Conservation (phyloP, 257 asterid species). For the Haberlea rhodopensis region DNA sequence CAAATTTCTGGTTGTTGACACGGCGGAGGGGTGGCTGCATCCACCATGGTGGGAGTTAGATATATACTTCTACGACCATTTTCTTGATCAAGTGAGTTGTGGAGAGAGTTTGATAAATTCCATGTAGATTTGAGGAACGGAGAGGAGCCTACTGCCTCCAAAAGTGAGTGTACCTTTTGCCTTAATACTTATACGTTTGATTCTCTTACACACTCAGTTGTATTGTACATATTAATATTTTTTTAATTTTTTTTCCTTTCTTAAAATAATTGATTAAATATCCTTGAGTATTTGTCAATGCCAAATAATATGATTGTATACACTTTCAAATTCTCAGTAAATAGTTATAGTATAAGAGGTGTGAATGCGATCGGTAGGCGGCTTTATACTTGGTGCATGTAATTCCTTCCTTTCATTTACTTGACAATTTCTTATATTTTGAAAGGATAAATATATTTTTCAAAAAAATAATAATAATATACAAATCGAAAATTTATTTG, state of each 20-base stretch:
- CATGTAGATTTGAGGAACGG: not conserved
- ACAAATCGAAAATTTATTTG: no score
- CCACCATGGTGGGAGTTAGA: slow-evolving; percentile 61
- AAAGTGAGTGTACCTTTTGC: not conserved
- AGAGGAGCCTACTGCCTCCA: not conserved
- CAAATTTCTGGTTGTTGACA: slow-evolving; percentile 47
- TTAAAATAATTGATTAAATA: not conserved
- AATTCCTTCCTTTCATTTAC: no score
- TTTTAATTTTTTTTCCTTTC: no score
- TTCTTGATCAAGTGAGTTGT: not conserved
- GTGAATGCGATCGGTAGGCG: not conserved
- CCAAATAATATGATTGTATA: not conserved
- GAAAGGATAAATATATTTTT: no score
- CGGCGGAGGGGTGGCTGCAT: slow-evolving; percentile 60
- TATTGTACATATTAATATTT: not conserved
- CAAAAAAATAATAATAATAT: no score
- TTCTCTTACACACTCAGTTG: not conserved
- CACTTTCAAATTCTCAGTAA: not conserved
- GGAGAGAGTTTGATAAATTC: not conserved
- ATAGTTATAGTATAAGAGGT: no score
- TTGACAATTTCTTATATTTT: no score
- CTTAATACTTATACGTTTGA: not conserved
- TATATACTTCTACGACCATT: slow-evolving; percentile 30
- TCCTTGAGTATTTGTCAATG: not conserved
- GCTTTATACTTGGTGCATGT: no score